Base-by-base conservation (phyloP, 768 basidiomycete species). In the Amanita subjunquillea region DNA sequence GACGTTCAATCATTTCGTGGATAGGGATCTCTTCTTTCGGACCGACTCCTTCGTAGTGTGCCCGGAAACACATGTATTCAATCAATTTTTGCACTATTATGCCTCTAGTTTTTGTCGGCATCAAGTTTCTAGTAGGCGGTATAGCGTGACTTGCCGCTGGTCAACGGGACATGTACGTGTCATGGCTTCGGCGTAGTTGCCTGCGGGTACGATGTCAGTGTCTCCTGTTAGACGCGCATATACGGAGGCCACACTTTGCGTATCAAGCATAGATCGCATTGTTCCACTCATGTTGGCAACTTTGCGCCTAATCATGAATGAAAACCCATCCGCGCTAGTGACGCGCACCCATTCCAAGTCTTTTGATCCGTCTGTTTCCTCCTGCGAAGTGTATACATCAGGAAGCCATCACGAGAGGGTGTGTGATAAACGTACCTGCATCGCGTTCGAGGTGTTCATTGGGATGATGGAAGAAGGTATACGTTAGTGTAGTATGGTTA, bases 61-160 rank as follows among this genome's bases (percentile, higher is more conserved):
- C 72, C 68, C 87, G 93, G 74, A 87, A 93, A 30, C 79, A 72
- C 70, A 95, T 87, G 63, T 91, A 96, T 66, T 97, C 93, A 39
- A 91, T 75, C 49, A 95, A 73, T 62, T 91, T 93, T 67, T 93
- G 89, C 1, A 90, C 79, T 34, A 95, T 83, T 23, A 85, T 76
- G 7, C 74, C 82, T 29, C 82, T 82, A 56, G 17, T 22, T 3
- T 8, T 15, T 9, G 47, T 44, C 27, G 9, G 37, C 22, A 42
- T 25, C 15, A 36, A 10, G 22, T 13, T 17, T 15, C n/a, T 7
- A 32, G 2, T 22, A 9, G 48, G 25, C 32, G 17, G 38, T 15
- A 39, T 17, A 25, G 41, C 1, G 1, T 13, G 6, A 56, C 76
- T 39, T 59, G 87, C 90, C 90, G 75, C 63, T 92, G 85, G 51